Percentiles rank a stretch among this genome's conserved stretches.
Evolutionary conservation across 805 yeast genomes (phyloP).

Genomic region (Brettanomyces bruxellensis): DNA sequence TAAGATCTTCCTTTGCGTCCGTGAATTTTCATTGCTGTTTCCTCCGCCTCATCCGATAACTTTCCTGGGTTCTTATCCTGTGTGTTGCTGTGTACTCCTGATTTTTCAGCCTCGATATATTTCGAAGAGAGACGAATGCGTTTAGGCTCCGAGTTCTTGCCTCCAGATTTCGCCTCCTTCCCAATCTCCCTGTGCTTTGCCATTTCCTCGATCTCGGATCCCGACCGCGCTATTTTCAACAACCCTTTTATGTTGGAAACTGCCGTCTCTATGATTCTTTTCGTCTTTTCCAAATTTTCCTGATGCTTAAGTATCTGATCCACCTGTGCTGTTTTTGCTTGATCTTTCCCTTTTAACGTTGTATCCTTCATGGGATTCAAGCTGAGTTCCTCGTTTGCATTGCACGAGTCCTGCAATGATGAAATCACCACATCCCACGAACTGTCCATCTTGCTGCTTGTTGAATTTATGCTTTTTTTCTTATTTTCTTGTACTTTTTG

Average conservation of each 20-base stretch:
- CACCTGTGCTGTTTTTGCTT: constrained; percentile 19
- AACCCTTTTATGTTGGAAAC: constrained; percentile 38
- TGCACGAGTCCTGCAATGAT: constrained; percentile 60
- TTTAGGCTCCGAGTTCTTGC: neutral
- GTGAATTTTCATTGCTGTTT: neutral
- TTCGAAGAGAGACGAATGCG: neutral
- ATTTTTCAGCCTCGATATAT: neutral
- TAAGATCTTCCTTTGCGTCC: constrained; percentile 13
- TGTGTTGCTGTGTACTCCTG: neutral
- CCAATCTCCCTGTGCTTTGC: neutral
- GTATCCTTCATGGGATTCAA: constrained; percentile 33
- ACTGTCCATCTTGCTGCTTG: constrained; percentile 20
- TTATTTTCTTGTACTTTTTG: too few relatives aligned
- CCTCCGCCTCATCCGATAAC: neutral
- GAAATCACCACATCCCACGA: constrained; percentile 64
- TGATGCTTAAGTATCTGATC: constrained; percentile 41
- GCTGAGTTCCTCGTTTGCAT: constrained; percentile 44
- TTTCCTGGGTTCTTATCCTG: neutral
- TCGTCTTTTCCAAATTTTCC: constrained; percentile 47
- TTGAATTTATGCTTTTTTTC: too few relatives aligned
- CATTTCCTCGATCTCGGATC: neutral
- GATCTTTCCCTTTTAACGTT: constrained; percentile 15
- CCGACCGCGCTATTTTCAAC: constrained; percentile 15
- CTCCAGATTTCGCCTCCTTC: constrained; percentile 1
- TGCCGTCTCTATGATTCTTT: constrained; percentile 32